These are phyloP conservation scores for Talaromyces atroroseus DNA, from an alignment of 2,329 filamentous ascomycete genomes.

Conservation along the genomic window DNA sequence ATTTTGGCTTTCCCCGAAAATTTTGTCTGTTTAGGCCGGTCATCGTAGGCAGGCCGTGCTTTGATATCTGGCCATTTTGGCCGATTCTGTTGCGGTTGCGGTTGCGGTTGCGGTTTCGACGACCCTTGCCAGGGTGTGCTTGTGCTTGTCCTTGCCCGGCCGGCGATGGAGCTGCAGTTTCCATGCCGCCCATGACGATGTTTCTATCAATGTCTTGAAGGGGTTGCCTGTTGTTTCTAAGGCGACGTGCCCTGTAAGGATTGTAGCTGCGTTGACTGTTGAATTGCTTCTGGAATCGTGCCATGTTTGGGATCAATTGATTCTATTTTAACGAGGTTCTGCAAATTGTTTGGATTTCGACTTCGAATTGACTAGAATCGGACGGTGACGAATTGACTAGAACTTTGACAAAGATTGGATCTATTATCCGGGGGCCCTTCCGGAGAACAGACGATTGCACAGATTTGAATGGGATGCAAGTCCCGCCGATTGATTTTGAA, in stretches of 20 bases:
- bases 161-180: conserved; percentile 4
- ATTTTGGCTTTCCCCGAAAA: not conserved
- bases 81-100: not conserved
- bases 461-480: conserved; percentile 5
- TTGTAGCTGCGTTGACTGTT: not conserved
- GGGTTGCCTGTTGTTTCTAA: not conserved
- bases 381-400: conserved; percentile 1
- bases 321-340: not conserved
- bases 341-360: not conserved
- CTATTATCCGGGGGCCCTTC: conserved; percentile 6
- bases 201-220: conserved; percentile 7
- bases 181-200: conserved; percentile 11
- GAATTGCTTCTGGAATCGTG: not conserved
- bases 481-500: conserved; percentile 4
- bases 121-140: not conserved
- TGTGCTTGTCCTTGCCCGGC: not conserved
- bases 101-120: not conserved
- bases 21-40: not conserved
- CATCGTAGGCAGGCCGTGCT: not conserved
- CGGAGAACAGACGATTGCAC: conserved; percentile 9
- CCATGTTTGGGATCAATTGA: conserved; percentile 1
- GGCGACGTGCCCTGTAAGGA: not conserved
- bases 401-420: not conserved
- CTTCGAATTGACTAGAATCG: conserved; percentile 3
- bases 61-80: not conserved